Conservation (phyloP, 164 flowering plant genomes). For the Liriodendron chinense region DNA sequence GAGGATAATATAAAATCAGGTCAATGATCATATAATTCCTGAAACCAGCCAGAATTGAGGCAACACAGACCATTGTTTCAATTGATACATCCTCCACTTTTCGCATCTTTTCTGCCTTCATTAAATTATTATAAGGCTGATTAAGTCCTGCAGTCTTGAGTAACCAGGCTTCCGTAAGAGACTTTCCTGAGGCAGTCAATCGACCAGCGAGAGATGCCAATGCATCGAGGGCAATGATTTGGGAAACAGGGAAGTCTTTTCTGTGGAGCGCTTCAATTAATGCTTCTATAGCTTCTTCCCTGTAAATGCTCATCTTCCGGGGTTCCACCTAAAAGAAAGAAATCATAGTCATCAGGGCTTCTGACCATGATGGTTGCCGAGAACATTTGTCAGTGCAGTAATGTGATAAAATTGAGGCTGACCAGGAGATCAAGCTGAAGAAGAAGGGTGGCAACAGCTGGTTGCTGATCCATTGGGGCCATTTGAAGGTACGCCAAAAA, state of each 20-base stretch:
- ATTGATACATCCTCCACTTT: slow-evolving; percentile 33
- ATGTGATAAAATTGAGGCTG: slow-evolving; percentile 14
- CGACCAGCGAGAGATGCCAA: slow-evolving; percentile 54
- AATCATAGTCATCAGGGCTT: not conserved
- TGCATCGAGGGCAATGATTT: slow-evolving; percentile 53
- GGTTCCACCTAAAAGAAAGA: slow-evolving; percentile 54
- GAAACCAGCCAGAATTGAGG: slow-evolving; percentile 2
- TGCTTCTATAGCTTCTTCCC: slow-evolving; percentile 74
- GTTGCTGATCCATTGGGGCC: slow-evolving; percentile 79
- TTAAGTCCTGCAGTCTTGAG: slow-evolving; percentile 65
- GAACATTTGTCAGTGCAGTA: not conserved
- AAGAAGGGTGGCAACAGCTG: slow-evolving; percentile 62
- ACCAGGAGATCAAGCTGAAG: slow-evolving; percentile 86
- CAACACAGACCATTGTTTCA: slow-evolving; percentile 40
- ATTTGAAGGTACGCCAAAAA: slow-evolving; percentile 72
- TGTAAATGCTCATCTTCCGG: slow-evolving; percentile 75
- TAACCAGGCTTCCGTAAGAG: slow-evolving; percentile 58
- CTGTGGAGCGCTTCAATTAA: slow-evolving; percentile 56
- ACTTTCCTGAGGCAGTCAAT: slow-evolving; percentile 44
- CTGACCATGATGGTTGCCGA: too few relatives aligned
- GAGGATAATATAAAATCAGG: not conserved
- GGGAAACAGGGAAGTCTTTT: slow-evolving; percentile 55
- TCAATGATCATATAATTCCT: slow-evolving; percentile 1
- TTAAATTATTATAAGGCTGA: slow-evolving; percentile 45
- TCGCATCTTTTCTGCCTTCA: slow-evolving; percentile 38